Evolutionary conservation across 176 grass and related monocot species (phyloP).

Genomic region (Metroxylon sagu): DNA sequence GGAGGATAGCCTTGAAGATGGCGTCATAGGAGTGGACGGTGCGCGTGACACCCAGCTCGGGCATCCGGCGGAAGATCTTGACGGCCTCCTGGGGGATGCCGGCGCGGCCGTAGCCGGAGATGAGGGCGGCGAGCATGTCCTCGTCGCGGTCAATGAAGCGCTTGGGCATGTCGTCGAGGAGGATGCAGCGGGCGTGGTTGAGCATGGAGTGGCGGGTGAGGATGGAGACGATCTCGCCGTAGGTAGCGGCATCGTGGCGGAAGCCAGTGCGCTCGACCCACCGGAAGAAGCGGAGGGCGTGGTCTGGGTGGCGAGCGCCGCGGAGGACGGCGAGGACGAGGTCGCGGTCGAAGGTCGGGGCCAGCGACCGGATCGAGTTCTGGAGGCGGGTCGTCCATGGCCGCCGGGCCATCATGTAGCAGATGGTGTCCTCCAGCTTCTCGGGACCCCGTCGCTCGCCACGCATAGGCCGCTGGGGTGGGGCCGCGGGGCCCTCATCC

Average conservation of each 20-base stretch:
- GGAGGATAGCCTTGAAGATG: conserved; percentile 82
- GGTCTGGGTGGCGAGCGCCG: conserved; percentile 31
- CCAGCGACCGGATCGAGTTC: conserved; percentile 76
- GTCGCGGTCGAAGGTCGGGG: conserved; percentile 27
- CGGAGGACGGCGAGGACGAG: conserved; percentile 67
- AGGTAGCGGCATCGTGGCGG: conserved; percentile 48
- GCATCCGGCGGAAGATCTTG: conserved; percentile 85
- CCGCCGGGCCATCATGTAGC: conserved; percentile 73
- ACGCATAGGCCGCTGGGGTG: neutral
- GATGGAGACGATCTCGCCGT: conserved; percentile 42
- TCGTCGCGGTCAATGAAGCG: conserved; percentile 48
- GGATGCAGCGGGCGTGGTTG: conserved; percentile 91
- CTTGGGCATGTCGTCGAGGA: conserved; percentile 83
- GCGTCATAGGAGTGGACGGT: conserved; percentile 70
- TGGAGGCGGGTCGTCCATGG: conserved; percentile 90
- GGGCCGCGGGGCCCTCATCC: neutral
- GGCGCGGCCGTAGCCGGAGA: conserved; percentile 56
- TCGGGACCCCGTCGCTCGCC: conserved; percentile 20
- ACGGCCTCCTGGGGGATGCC: conserved; percentile 83
- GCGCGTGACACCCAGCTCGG: conserved; percentile 64
- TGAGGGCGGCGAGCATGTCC: conserved; percentile 51
- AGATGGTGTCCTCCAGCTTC: conserved; percentile 64
- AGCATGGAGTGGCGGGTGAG: conserved; percentile 63
- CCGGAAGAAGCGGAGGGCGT: conserved; percentile 82
- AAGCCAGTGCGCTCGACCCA: conserved; percentile 81